These are phyloP conservation scores for Crassisporium funariophilum DNA, from an alignment of 768 basidiomycete species.

Conservation along the genomic window DNA sequence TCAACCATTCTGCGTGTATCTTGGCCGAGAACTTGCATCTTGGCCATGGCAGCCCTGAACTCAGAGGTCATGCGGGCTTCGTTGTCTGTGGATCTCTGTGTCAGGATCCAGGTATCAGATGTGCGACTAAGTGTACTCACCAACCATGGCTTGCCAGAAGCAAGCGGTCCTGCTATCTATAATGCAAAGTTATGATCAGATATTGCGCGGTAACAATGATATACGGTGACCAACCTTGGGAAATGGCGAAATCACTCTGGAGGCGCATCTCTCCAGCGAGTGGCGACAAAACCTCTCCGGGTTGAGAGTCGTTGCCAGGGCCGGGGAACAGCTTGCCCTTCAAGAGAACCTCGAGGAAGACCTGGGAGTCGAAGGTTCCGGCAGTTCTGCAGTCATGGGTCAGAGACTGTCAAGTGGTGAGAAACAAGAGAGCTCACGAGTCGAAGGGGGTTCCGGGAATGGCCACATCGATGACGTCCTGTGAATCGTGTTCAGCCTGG, in stretches of 20 bases:
- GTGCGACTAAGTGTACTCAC: constrained; percentile 1
- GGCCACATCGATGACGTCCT: constrained; percentile 10
- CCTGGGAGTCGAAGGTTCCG: constrained; percentile 28
- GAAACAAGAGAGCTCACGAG: constrained; percentile 8
- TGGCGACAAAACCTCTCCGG: constrained; percentile 35
- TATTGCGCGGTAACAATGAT: background rate
- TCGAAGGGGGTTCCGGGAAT: constrained; percentile 34
- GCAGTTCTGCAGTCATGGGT: too few relatives aligned
- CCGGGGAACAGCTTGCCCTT: constrained; percentile 21
- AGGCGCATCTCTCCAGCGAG: constrained; percentile 41
- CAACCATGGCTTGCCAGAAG: constrained; percentile 18
- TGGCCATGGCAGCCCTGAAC: constrained; percentile 34
- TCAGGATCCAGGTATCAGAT: background rate
- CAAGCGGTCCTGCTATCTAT: constrained; percentile 19
- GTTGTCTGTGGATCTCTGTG: constrained; percentile 10
- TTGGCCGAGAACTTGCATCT: constrained; percentile 33
- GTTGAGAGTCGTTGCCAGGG: constrained; percentile 12
- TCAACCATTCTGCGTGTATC: constrained; percentile 28
- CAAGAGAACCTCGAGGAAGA: constrained; percentile 35
- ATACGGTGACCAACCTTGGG: constrained; percentile 6
- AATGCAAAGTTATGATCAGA: background rate
- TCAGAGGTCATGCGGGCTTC: constrained; percentile 20
- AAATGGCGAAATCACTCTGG: constrained; percentile 34
- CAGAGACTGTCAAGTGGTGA: background rate
- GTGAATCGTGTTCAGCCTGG: background rate